phyloP scores from a whole-genome alignment of 1,284 basidiomycete species.

The Agroathelia rolfsii region DNA sequence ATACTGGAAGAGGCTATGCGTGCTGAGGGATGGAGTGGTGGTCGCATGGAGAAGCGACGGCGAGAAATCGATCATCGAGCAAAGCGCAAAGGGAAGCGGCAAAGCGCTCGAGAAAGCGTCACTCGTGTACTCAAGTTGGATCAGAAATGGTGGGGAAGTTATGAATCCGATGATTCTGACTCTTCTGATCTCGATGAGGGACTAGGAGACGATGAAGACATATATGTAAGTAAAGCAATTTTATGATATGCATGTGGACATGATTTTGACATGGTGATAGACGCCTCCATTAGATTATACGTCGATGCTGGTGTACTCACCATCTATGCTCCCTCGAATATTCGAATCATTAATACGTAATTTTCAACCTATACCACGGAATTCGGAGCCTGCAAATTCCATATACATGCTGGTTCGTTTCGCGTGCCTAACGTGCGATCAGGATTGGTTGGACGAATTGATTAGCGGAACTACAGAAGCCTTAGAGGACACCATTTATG shows the following conservation, averaged over 20 bases:
- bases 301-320: conserved; percentile 87
- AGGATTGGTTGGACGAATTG: conserved; percentile 86
- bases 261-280: conserved; percentile 25
- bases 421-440: conserved; percentile 77
- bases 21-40: conserved; percentile 62
- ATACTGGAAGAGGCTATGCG: conserved; percentile 78
- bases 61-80: conserved; percentile 46
- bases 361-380: conserved; percentile 53
- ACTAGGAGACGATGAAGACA: too few species aligned
- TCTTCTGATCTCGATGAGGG: conserved; percentile 28
- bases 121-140: conserved; percentile 45
- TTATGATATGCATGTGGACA: conserved; percentile 7
- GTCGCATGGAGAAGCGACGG: conserved; percentile 54
- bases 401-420: conserved; percentile 83
- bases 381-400: conserved; percentile 74
- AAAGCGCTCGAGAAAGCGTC: conserved; percentile 42
- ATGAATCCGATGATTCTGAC: conserved; percentile 26
- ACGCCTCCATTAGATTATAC: conserved; percentile 65
- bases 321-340: conserved; percentile 63
- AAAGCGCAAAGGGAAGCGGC: conserved; percentile 44
- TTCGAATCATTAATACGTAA: conserved; percentile 75
- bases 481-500: conserved; percentile 88
- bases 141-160: conserved; percentile 57
- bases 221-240: conserved; percentile 32
- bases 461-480: conserved; percentile 84